These are phyloP conservation scores for Penicillium robsamsonii DNA, from an alignment of 495 filamentous ascomycete genomes.

Conservation along the genomic window DNA sequence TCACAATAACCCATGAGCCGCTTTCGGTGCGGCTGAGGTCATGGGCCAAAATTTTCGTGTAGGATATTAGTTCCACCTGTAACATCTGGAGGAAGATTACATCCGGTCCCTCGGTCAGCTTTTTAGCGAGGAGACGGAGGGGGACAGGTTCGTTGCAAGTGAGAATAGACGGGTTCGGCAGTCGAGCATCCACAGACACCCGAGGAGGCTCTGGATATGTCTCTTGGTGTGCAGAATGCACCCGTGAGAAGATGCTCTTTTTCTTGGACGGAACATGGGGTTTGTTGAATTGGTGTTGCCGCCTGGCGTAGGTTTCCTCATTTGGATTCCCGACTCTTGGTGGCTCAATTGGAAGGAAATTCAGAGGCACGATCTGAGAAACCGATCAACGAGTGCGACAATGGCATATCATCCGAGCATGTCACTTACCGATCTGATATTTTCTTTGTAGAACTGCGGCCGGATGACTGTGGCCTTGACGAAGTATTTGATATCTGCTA, in stretches of 20 bases:
- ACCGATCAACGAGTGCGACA: slow-evolving; percentile 6
- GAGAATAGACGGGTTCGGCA: slow-evolving; percentile 85
- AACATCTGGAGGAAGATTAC: slow-evolving; percentile 72
- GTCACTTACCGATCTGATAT: slow-evolving; percentile 60
- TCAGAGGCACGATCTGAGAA: slow-evolving; percentile 57
- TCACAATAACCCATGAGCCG: slow-evolving; percentile 66
- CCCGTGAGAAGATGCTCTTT: slow-evolving; percentile 55
- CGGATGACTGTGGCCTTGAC: slow-evolving; percentile 87
- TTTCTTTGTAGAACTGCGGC: slow-evolving; percentile 81
- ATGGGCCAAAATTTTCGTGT: slow-evolving; percentile 74
- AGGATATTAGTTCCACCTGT: slow-evolving; percentile 76
- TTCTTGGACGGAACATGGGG: slow-evolving; percentile 41
- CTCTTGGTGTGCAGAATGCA: slow-evolving; percentile 27
- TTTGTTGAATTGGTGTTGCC: slow-evolving; percentile 70
- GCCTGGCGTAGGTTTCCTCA: slow-evolving; percentile 79
- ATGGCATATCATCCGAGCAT: slow-evolving; percentile 1
- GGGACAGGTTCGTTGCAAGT: slow-evolving; percentile 86
- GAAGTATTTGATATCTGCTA: slow-evolving; percentile 90
- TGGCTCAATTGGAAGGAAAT: slow-evolving; percentile 90
- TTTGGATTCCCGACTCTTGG: slow-evolving; percentile 64
- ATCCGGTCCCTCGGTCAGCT: slow-evolving; percentile 60
- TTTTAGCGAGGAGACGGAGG: slow-evolving; percentile 73
- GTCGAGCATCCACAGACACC: slow-evolving; percentile 69
- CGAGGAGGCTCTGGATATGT: slow-evolving; percentile 39
- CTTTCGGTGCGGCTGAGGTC: slow-evolving; percentile 63